Evolutionary conservation across 106 monocot species (phyloP), one percentile per base, ranked within the genome.

Genomic region (Ottelia alismoides): DNA sequence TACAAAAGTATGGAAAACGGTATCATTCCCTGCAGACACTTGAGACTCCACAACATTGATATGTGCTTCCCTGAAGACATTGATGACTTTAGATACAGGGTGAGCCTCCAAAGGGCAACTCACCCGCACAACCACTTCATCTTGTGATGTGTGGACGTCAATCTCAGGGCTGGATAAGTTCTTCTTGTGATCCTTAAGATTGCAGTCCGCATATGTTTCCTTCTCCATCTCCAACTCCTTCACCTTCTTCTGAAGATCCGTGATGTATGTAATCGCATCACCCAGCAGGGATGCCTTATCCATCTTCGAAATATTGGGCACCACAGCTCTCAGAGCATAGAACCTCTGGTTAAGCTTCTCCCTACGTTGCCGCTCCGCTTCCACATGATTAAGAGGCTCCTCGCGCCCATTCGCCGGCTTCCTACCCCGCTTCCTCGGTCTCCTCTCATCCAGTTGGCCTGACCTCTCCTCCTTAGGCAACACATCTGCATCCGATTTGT

Each of bases 241-340:
- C 40, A 83, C 29, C 72, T 69, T 83, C 60, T 69, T 83, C 56
- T 83, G 83, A 18, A 83, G 64, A 18, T 83, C 83, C n/a, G n/a
- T n/a, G n/a, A n/a, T n/a, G n/a, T n/a, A n/a, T n/a, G n/a, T n/a
- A n/a, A n/a, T n/a, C n/a, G n/a, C n/a, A n/a, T n/a, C n/a, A n/a
- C n/a, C n/a, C n/a, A n/a, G n/a, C n/a, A n/a, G n/a, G n/a, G n/a
- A n/a, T n/a, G n/a, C n/a, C n/a, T n/a, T n/a, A n/a, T n/a, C n/a
- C n/a, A n/a, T n/a, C n/a, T n/a, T n/a, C n/a, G n/a, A n/a, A n/a
- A n/a, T n/a, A n/a, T n/a, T n/a, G n/a, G n/a, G n/a, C n/a, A n/a
- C n/a, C n/a, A n/a, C n/a, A n/a, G n/a, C n/a, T n/a, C n/a, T n/a
- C n/a, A n/a, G n/a, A n/a, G n/a, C n/a, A n/a, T n/a, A n/a, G n/a